A percentile compares a stretch with the other conserved stretches of the same genome.
Evolutionary conservation across 2,329 filamentous ascomycete species (phyloP).

Genomic region (Drechslerella stenobrocha): DNA sequence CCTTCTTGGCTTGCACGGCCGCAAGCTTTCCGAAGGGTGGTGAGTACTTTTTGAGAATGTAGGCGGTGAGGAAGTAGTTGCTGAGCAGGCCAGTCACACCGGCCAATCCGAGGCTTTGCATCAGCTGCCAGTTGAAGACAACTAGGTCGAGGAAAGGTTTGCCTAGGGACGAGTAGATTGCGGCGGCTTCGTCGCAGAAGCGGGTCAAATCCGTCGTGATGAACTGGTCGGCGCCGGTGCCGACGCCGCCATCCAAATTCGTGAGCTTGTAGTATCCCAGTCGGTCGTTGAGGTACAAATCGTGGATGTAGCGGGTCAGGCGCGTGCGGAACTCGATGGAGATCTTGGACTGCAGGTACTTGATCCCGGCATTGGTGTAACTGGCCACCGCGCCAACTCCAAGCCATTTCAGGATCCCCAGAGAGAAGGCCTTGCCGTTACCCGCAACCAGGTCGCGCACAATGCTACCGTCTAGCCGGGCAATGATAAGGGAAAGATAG

Average conservation of each 20-base stretch:
- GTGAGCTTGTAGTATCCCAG: conserved; percentile 95
- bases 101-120: conserved; percentile 83
- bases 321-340: conserved; percentile 96
- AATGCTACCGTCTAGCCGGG: conserved; percentile 90
- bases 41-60: conserved; percentile 81
- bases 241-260: conserved; percentile 89
- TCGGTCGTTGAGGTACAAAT: conserved; percentile 91
- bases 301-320: conserved; percentile 93
- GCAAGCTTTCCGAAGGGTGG: conserved; percentile 97
- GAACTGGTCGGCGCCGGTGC: conserved; percentile 90
- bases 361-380: conserved; percentile 96
- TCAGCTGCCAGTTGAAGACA: conserved; percentile 97
- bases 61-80: conserved; percentile 93
- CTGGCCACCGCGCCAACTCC: conserved; percentile 90
- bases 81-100: conserved; percentile 82
- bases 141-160: conserved; percentile 96
- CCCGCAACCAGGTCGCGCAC: conserved; percentile 95
- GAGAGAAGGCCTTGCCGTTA: conserved; percentile 82
- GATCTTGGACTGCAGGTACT: conserved; percentile 95
- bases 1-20: conserved; percentile 89
- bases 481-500: conserved; percentile 90
- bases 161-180: conserved; percentile 92
- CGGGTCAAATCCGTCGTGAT: conserved; percentile 96
- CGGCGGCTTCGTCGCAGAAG: conserved; percentile 89
- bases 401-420: conserved; percentile 92